phyloP scores from a whole-genome alignment of 2,329 filamentous ascomycete species.

The Penicillium freii region DNA sequence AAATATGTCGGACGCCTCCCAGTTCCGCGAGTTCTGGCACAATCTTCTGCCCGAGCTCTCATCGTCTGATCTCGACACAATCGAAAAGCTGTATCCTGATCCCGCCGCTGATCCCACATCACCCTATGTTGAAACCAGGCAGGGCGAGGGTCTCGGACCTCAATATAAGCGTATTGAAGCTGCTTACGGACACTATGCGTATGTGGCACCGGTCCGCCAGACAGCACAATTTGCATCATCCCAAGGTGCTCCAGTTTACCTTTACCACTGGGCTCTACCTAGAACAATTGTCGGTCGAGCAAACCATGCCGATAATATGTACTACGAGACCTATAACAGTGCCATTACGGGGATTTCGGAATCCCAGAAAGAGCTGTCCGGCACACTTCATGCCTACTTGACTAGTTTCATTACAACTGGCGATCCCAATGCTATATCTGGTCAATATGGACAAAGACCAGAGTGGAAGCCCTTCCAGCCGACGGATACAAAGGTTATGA shows the following conservation, averaged over 20 bases:
- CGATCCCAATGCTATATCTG: conserved; percentile 44
- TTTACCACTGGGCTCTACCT: conserved; percentile 56
- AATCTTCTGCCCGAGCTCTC: conserved; percentile 60
- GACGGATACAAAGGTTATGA: conserved; percentile 39
- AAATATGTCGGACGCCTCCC: conserved; percentile 45
- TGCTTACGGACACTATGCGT: conserved; percentile 52
- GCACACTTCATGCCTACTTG: conserved; percentile 48
- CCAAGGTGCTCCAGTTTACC: conserved; percentile 43
- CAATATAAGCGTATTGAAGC: conserved; percentile 55
- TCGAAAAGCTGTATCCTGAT: conserved; percentile 64
- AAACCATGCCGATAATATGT: conserved; percentile 51
- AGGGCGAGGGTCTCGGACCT: conserved; percentile 39
- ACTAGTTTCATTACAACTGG: conserved; percentile 51
- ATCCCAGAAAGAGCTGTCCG: conserved; percentile 45
- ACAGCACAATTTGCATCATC: conserved; percentile 43
- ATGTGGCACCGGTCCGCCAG: conserved; percentile 50
- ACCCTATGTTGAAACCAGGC: conserved; percentile 26
- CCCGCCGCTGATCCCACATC: conserved; percentile 43
- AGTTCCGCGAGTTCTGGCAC: conserved; percentile 62
- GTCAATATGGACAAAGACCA: conserved; percentile 31
- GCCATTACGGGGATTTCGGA: conserved; percentile 36
- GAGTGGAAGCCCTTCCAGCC: conserved; percentile 39
- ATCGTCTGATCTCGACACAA: conserved; percentile 51
- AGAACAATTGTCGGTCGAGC: conserved; percentile 47
- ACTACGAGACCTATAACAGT: conserved; percentile 47